Base-by-base conservation (phyloP, 345 rosid genomes). In the Moricandia moricandioides region DNA sequence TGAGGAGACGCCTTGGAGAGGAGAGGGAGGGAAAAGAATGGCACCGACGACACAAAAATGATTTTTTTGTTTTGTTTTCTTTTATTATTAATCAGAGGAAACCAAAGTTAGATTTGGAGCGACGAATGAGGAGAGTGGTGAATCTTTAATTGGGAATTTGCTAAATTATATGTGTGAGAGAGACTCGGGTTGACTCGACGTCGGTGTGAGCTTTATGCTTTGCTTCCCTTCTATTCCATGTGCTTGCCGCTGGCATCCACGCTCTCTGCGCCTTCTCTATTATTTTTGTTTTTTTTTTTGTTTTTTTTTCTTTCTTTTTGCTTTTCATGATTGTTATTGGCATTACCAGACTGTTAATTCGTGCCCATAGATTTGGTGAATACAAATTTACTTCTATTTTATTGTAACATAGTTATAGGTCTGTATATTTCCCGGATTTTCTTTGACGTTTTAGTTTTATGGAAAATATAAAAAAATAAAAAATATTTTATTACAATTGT, bases 171-270 rank as follows among this genome's bases (percentile, higher is more conserved):
- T 51, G 7, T 14, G 8, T 21, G 71, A 9, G 52, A 35, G 70
- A 17, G 49, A 62, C 14, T 33, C 24, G 78, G 45, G 60, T 57
- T 66, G 78, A 74, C 78, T 57, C 29, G 8, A 34, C 37, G 78
- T 45, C 67, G 61, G 72, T 18, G 78, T 67, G 72, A 66, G 78
- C 13, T 59, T 16, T 11, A 65, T 56, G 54, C 71, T 40, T 30
- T 30, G 65, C 37, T 7, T 65, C 49, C n/a, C 10, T 65, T 11
- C 4, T 8, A 18, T 58, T 11, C 67, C 72, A 57, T 59, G 78
- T 74, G 78, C 67, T 66, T 24, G 1, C 9, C 18, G 26, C 65
- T 55, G 14, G 55, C 16, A 17, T 54, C 17, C 77, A 52, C 62
- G 49, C 74, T 37, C 3, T 70, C 57, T 37, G 29, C 13, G 55